Conservation (phyloP, 306 rosid genomes). For the Calophaca sinica region DNA sequence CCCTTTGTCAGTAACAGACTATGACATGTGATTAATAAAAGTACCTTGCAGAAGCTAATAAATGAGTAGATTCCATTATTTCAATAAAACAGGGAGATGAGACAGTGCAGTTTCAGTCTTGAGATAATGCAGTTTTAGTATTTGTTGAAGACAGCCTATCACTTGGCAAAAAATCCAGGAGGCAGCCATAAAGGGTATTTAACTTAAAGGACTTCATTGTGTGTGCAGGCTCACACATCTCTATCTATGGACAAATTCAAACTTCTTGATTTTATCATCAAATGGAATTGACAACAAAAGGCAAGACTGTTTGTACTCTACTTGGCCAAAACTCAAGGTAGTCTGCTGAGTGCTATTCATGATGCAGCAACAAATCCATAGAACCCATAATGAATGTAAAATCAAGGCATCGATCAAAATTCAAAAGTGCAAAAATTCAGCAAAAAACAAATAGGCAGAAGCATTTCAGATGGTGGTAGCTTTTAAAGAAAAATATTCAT, state of each 20-base stretch:
- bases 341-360: constrained; percentile 15
- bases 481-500: constrained; percentile 29
- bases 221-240: constrained; percentile 5
- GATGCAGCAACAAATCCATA: constrained; percentile 34
- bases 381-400: constrained; percentile 22
- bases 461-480: constrained; percentile 2
- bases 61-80: not conserved
- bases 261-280: not conserved
- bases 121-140: not conserved
- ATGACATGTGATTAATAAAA: not conserved
- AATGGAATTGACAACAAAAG: constrained; percentile 8
- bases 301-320: not conserved
- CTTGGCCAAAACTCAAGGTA: not conserved
- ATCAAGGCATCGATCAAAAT: constrained; percentile 19
- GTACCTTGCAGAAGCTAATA: not conserved
- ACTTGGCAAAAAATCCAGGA: not conserved
- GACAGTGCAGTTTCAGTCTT: constrained; percentile 1
- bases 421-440: constrained; percentile 17
- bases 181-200: not conserved
- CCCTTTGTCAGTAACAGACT: not conserved
- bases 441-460: not conserved
- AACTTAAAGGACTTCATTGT: not conserved
- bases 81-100: not conserved
- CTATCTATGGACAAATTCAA: constrained; percentile 5
- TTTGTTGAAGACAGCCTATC: constrained; percentile 8